Evolutionary conservation across 2,329 filamentous ascomycete genomes (phyloP).

Genomic region (Bipolaris cookei): DNA sequence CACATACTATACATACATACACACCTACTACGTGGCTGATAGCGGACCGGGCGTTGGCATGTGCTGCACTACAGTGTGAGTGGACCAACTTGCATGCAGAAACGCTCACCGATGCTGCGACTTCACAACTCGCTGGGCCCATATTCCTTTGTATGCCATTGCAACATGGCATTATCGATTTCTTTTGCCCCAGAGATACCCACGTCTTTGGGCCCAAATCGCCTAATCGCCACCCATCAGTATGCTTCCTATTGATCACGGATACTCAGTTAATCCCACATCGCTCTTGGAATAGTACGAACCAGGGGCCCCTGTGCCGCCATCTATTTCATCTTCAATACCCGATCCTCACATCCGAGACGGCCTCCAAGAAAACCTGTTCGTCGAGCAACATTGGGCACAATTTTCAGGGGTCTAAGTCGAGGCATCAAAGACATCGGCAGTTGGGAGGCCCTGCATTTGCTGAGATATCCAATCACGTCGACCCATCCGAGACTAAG

Average conservation of each 20-base stretch:
- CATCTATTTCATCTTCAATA: neutral
- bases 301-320: neutral
- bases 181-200: neutral
- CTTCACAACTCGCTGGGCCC: neutral
- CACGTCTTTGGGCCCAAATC: neutral
- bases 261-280: neutral
- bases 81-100: conserved; percentile 3
- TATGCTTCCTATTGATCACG: neutral
- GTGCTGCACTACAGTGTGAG: neutral
- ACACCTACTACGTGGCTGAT: neutral
- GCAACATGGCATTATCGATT: neutral
- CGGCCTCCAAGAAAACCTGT: neutral
- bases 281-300: neutral
- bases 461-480: neutral
- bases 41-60: conserved; percentile 17
- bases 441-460: neutral
- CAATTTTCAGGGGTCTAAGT: neutral
- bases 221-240: neutral
- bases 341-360: neutral
- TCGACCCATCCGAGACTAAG: neutral
- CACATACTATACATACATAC: too few species aligned
- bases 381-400: neutral
- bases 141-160: neutral
- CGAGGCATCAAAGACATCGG: neutral
- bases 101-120: neutral